A percentile compares a stretch with the other conserved stretches of the same genome.
Evolutionary conservation across 495 filamentous ascomycete species (phyloP).

Genomic region (Aspergillus mulundensis): DNA sequence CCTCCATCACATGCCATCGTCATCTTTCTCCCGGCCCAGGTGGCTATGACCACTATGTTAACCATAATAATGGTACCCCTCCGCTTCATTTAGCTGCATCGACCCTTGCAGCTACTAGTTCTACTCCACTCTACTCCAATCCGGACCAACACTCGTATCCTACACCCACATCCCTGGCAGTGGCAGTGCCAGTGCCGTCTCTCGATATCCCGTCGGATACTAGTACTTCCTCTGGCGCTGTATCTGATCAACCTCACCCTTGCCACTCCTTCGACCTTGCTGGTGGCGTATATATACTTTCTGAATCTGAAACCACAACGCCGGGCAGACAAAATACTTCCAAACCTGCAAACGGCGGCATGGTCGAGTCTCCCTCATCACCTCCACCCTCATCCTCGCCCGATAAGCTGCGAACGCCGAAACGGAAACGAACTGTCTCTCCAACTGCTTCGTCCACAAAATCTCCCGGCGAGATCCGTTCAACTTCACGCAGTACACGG

Average conservation of each 20-base stretch:
- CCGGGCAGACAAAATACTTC: neutral
- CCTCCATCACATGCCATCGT: conserved; percentile 30
- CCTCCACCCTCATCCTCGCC: neutral
- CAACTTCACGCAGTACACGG: conserved; percentile 18
- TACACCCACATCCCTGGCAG: neutral
- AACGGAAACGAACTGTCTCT: conserved; percentile 21
- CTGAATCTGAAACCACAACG: neutral
- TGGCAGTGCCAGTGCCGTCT: neutral
- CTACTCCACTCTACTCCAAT: conserved; percentile 10
- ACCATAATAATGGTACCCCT: conserved; percentile 15
- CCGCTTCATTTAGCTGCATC: conserved; percentile 10
- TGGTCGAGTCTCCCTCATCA: neutral
- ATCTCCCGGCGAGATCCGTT: conserved; percentile 27
- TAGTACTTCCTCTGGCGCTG: neutral
- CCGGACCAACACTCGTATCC: conserved; percentile 6
- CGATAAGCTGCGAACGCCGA: conserved; percentile 11
- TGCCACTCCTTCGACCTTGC: conserved; percentile 10
- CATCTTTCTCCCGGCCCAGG: conserved; percentile 12
- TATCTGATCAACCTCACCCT: neutral
- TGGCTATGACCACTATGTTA: conserved; percentile 9
- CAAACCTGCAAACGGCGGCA: neutral
- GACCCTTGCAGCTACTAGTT: conserved; percentile 8
- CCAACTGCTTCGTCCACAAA: conserved; percentile 19
- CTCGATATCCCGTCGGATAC: conserved; percentile 4
- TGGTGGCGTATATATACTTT: conserved; percentile 6